Evolutionary conservation across 2,329 filamentous ascomycete genomes (phyloP), one percentile per base, ranked within the genome.

Genomic region (Chrysoporthe cubensis): DNA sequence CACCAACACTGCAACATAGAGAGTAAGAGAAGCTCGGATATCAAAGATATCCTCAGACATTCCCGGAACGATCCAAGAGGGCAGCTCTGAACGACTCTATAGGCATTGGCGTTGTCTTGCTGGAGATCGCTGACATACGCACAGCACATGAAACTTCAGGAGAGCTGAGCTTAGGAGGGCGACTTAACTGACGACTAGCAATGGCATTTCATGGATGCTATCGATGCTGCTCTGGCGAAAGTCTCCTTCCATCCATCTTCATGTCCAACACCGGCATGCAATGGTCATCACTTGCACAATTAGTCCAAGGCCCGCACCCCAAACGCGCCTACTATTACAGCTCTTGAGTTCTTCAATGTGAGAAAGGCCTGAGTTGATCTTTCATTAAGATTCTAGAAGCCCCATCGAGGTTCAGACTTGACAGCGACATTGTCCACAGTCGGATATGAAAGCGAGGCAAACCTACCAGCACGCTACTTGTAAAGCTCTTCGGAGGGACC

Each of bases 321-420:
- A 2, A 87, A 90, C 72, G 75, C 80, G 34, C 86, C 86, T 1
- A 82, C 89, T 46, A 76, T 86, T 34, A 76, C 82, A 0, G 80
- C 88, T 1, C 75, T 90, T 70, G 79, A 81, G 50, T 88, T 85
- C 72, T 84, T 90, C 60, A 84, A 84, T 1, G 78, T 90, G 2
- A 77, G 82, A 0, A 75, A 82, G 1, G 74, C 75, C 2, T 88
- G 87, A 83, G 72, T 87, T 6, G 75, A 76, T n/a, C 85, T 90
- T 72, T 89, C 75, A 74, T 77, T 7, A 78, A 78, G 1, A 86
- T 85, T 61, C 78, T 90, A 4, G 79, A 85, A 71, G 80, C 83
- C 0, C 85, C 86, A 0, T 73, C 88, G 46, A 80, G 79, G 64
- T 88, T 88, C 72, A 74, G 75, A 32, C 77, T 84, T 13, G 85